Base-by-base conservation (phyloP, 768 basidiomycete species). In the Termitomyces sp. region DNA sequence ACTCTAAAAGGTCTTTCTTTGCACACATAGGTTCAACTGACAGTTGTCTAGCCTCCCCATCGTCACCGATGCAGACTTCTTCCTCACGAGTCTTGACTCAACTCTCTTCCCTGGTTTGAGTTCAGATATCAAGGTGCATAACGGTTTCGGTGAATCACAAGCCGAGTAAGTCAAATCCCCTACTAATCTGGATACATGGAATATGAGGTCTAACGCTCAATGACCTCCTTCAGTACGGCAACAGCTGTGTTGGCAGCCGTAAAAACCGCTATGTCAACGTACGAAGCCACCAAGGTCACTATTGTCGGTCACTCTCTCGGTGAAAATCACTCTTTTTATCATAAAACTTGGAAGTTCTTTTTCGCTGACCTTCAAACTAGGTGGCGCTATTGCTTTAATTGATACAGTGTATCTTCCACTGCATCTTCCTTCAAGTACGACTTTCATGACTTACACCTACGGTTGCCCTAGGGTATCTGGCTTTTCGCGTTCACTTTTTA, bases 41-140 rank as follows among this genome's bases (percentile, higher is more conserved):
- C 35, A 42, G 10, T 53, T 20, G 25, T 10, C 18, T 25, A 67
- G 66, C 20, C 52, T 64, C 20, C 59, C 68, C 10, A 35, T 66
- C 16, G 38, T 82, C 33, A 78, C 77, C 0, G 82, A 84, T 54
- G 64, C 54, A 0, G 63, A 78, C 52, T 60, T 81, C 56, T 53
- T 73, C 56, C 60, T 73, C 52, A 54, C 54, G 3, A 58, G 45
- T 5, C 63, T 80, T 44, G 22, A 50, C 77, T 54, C 18, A 75
- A 0, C 59, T 69, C 70, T 82, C 9, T 85, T 85, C 68, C 81
- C 81, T 0, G 80, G 80, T 2, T 48, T 85, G 6, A 62, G 63
- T 40, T 72, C 75, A 6, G 50, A 59, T 10, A 67, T 84, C 2
- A 12, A 72, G 57, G 73, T 70, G 3, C 83, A 85, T 55, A 56